Conservation (phyloP, 768 basidiomycete species). For the Suillus occidentalis region DNA sequence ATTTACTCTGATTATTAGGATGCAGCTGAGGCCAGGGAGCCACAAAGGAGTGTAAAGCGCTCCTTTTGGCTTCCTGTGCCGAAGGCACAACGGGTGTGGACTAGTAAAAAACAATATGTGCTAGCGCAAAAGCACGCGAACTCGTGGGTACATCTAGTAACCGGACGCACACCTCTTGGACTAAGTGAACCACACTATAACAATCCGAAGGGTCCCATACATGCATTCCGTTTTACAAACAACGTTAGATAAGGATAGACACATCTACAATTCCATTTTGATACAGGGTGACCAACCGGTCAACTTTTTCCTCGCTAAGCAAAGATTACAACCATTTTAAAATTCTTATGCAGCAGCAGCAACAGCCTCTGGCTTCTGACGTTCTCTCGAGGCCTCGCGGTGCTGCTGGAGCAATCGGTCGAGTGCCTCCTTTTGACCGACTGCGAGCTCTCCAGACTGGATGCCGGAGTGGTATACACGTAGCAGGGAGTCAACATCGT, state of each 20-base stretch:
- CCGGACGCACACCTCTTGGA: no score
- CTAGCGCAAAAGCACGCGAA: no score
- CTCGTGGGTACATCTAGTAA: no score
- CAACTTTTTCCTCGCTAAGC: not conserved
- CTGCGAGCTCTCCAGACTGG: constrained; percentile 85
- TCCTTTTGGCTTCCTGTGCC: no score
- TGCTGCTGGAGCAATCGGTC: constrained; percentile 85
- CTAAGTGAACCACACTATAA: no score
- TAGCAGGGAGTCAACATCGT: constrained; percentile 95
- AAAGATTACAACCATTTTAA: not conserved
- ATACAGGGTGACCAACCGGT: not conserved
- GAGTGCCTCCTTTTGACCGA: constrained; percentile 91
- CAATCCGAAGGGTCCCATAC: not conserved
- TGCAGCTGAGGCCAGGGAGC: no score
- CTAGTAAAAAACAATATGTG: no score
- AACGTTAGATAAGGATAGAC: not conserved
- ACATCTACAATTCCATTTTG: not conserved
- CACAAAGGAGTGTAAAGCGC: no score
- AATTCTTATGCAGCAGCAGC: constrained; percentile 2
- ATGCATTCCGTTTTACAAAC: not conserved
- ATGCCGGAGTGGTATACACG: constrained; percentile 96
- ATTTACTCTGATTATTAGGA: no score
- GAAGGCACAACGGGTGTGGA: no score
- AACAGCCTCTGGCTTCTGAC: constrained; percentile 11
- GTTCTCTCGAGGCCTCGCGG: constrained; percentile 37